These are phyloP conservation scores for Edaphochlamys debaryana DNA, from an alignment of 139 green algal genomes.

Conservation along the genomic window DNA sequence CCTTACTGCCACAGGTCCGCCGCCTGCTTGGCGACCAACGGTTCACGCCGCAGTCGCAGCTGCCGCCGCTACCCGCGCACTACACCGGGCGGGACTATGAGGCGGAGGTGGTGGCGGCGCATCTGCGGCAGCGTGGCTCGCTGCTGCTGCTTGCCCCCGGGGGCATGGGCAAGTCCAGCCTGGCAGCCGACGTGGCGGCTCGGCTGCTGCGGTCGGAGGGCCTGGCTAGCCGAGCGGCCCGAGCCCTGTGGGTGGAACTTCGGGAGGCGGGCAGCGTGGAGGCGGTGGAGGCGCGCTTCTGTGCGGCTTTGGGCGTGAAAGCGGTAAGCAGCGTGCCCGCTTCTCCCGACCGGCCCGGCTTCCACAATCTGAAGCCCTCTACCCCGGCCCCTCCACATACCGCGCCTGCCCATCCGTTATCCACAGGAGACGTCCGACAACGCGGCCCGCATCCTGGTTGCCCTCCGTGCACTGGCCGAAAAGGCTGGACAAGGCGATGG, in stretches of 20 bases:
- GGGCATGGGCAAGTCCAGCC: neutral
- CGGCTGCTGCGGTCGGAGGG: neutral
- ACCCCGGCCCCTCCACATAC: too few species aligned
- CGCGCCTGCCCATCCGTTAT: too few species aligned
- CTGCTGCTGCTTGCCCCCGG: neutral
- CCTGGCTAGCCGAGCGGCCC: too few species aligned
- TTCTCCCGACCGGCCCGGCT: too few species aligned
- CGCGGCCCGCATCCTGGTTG: neutral
- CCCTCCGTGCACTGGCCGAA: neutral
- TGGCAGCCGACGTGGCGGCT: neutral
- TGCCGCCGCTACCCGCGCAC: too few species aligned
- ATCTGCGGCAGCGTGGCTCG: neutral
- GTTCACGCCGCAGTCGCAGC: too few species aligned
- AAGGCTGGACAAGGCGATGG: neutral
- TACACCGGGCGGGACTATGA: too few species aligned
- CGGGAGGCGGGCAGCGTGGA: neutral
- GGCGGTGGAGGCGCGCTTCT: slow-evolving; percentile 19
- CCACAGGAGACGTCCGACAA: neutral
- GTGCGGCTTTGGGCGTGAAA: neutral
- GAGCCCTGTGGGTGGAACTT: neutral
- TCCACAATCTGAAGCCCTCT: too few species aligned
- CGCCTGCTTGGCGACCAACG: too few species aligned
- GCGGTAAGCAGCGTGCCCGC: neutral
- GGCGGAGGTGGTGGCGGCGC: too few species aligned
- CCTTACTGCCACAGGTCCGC: too few species aligned